Evolutionary conservation across 495 filamentous ascomycete species (phyloP).

Genomic region (Annulohypoxylon stygium): DNA sequence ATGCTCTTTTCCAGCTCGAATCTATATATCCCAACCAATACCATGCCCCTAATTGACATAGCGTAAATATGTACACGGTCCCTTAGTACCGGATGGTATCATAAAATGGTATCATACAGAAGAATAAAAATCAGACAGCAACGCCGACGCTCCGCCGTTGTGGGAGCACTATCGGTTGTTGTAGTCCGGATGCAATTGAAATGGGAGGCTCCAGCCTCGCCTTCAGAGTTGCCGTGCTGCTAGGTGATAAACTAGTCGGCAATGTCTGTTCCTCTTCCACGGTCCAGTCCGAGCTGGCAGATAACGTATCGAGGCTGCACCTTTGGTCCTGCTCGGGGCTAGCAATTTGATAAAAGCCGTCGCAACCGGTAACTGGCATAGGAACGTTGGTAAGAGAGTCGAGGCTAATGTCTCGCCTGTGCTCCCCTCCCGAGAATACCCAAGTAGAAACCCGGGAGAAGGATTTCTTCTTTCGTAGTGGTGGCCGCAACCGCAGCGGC

Average conservation of each 20-base stretch:
- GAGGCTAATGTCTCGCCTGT: conserved; percentile 53
- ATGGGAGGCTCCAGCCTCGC: conserved; percentile 45
- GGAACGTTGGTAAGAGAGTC: conserved; percentile 64
- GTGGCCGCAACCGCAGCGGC: conserved; percentile 63
- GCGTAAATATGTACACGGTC: conserved; percentile 39
- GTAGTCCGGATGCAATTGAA: conserved; percentile 46
- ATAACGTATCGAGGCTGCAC: conserved; percentile 56
- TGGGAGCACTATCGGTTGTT: conserved; percentile 43
- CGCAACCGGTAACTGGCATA: conserved; percentile 58
- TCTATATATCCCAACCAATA: conserved; percentile 37
- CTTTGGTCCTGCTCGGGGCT: conserved; percentile 48
- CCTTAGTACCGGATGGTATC: conserved; percentile 43
- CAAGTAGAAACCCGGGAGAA: conserved; percentile 68
- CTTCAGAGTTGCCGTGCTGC: conserved; percentile 54
- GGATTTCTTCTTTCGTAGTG: conserved; percentile 69
- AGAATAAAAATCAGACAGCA: conserved; percentile 56
- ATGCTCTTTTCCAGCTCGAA: conserved; percentile 41
- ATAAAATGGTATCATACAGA: conserved; percentile 45
- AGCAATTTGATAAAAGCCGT: conserved; percentile 68
- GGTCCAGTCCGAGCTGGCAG: conserved; percentile 59
- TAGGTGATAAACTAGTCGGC: conserved; percentile 61
- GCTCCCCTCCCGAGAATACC: conserved; percentile 61
- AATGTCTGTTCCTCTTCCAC: conserved; percentile 56
- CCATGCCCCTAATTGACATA: conserved; percentile 30
- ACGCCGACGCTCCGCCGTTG: conserved; percentile 61